Percentiles rank a stretch among this genome's conserved stretches.
Conservation (phyloP, 2,329 filamentous ascomycete genomes). For the Aureobasidium melanogenum region DNA sequence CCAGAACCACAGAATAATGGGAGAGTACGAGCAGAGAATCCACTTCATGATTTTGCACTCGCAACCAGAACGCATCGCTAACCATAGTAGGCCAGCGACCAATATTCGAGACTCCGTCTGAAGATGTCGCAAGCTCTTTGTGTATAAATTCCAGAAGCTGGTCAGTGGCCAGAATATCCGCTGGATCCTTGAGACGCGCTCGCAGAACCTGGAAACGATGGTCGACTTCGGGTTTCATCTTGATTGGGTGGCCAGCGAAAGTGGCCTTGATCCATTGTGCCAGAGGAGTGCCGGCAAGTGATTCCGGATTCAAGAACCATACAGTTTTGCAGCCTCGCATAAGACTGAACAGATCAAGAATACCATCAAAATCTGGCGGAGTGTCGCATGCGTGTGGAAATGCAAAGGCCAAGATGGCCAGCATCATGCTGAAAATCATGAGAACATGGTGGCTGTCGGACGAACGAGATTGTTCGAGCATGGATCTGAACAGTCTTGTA, state of each 20-base stretch:
- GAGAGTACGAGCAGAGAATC: constrained; percentile 18
- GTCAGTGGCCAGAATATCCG: constrained; percentile 2
- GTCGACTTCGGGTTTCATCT: not conserved
- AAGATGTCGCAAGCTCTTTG: not conserved
- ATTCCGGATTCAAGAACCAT: constrained; percentile 15
- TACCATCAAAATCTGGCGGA: constrained; percentile 18
- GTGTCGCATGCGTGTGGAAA: constrained; percentile 17
- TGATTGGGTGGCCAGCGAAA: not conserved
- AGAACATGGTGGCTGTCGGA: constrained; percentile 13
- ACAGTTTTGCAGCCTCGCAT: constrained; percentile 19
- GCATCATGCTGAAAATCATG: constrained; percentile 20
- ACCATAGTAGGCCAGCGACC: constrained; percentile 20
- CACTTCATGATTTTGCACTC: constrained; percentile 16
- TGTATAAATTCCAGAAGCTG: not conserved
- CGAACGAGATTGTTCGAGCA: constrained; percentile 15
- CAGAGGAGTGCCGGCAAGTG: constrained; percentile 13
- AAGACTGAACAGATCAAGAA: constrained; percentile 20
- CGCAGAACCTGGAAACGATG: constrained; percentile 8
- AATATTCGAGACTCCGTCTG: constrained; percentile 16
- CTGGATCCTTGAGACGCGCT: constrained; percentile 7
- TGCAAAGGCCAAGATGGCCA: constrained; percentile 21
- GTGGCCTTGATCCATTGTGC: not conserved
- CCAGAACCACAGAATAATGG: constrained; percentile 17
- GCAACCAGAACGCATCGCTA: constrained; percentile 18
- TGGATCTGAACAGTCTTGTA: constrained; percentile 19